Base-by-base conservation (phyloP, 768 basidiomycete genomes). In the Psilocybe subaeruginosa region DNA sequence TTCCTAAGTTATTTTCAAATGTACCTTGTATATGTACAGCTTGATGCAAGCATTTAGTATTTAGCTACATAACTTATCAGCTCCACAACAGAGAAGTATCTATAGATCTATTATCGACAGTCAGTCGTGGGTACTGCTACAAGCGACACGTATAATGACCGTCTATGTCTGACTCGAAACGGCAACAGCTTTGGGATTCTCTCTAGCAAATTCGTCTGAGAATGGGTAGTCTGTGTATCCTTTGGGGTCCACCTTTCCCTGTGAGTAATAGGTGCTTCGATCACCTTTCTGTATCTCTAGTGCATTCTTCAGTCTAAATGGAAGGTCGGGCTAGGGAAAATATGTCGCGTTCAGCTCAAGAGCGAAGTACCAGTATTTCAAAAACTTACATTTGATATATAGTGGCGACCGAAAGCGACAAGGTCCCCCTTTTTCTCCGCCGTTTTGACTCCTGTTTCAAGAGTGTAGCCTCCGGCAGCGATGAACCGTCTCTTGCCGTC, bases 381-480 rank as follows among this genome's bases (percentile, higher is more conserved):
- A 69, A 23, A 14, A 63, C 73, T 60, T 51, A 75, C 76, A 48
- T 78, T 78, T 0, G 76, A 70, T 19, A 76, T 69, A 65, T 68
- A 76, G 4, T 54, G 51, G 31, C 72, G 54, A 2, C 74, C 76
- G 60, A 73, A 74, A 2, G 71, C 73, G 27, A 77, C 56, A 3
- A 77, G 37, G 8, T 70, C 72, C 0, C 72, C 74, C 29, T 71
- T 73, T 29, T 70, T 64, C 47, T 82, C 77, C 1, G 78, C 82
- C 0, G 62, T 63, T 27, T 69, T 63, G 2, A 82, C 52, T 0
- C 82, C 84, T 0, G 65, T 67, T 45, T 81, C 74, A 3, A 78
- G 72, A 1, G 74, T 76, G 64, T 82, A 79, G 1, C 79, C 81
- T 27, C 82, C 82, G 3, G 80, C 78, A 11, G 71, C 72, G 54